Evolutionary conservation across 179 eudicot species (phyloP).

Genomic region (Silene coronaria): DNA sequence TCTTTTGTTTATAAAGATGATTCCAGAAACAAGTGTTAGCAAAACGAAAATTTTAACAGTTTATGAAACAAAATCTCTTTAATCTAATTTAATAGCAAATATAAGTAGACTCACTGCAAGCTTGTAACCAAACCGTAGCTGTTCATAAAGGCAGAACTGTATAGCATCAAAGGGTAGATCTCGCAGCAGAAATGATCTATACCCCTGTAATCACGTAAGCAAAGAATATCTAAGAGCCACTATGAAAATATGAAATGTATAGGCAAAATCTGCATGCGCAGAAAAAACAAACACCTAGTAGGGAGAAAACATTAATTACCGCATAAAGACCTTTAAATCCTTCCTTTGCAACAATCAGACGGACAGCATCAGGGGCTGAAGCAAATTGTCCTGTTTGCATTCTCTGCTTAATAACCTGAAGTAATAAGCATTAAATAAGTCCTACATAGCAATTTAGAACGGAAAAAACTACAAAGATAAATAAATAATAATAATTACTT

Average conservation of each 20-base stretch:
- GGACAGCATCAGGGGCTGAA: slow-evolving; percentile 83
- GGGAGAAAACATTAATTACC: slow-evolving; percentile 43
- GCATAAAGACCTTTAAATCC: slow-evolving; percentile 95
- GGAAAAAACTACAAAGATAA: not conserved
- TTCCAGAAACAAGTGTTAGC: not conserved
- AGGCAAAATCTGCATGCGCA: not conserved
- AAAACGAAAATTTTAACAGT: not conserved
- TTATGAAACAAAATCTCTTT: not conserved
- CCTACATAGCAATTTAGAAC: not conserved
- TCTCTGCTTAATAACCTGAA: slow-evolving; percentile 90
- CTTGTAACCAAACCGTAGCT: slow-evolving; percentile 75
- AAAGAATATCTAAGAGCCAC: slow-evolving; percentile 12
- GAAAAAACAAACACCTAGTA: slow-evolving; percentile 2
- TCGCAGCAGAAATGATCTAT: slow-evolving; percentile 75
- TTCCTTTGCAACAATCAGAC: slow-evolving; percentile 71
- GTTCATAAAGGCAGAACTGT: slow-evolving; percentile 90
- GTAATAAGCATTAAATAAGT: slow-evolving; percentile 2
- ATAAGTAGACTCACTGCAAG: slow-evolving; percentile 49
- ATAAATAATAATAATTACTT: slow-evolving; percentile 37
- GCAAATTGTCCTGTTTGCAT: slow-evolving; percentile 89
- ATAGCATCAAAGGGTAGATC: slow-evolving; percentile 93
- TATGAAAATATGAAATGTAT: not conserved
- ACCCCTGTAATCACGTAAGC: slow-evolving; percentile 48
- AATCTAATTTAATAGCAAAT: not conserved
- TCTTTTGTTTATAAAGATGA: not conserved